Conservation (phyloP, 192 early-diverging fungal species). For the Chytriomyces confervae region DNA sequence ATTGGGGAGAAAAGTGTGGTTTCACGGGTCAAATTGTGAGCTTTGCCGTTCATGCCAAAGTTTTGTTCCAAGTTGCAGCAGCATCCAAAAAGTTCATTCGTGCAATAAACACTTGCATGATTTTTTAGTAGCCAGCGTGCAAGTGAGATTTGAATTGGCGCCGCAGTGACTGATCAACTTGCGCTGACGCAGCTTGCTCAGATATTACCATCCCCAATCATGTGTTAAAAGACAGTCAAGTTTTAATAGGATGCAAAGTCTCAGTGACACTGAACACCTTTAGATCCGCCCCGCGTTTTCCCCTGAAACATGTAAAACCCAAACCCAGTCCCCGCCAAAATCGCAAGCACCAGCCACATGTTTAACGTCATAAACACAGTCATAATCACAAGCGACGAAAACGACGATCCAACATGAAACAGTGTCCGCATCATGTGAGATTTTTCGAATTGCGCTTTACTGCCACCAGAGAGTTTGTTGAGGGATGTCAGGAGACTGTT, state of each 20-base stretch:
- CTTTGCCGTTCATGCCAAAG: no score
- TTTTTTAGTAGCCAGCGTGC: no score
- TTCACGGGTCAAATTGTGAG: no score
- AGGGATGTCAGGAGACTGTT: background rate
- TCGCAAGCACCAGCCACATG: slow-evolving; percentile 14
- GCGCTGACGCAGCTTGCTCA: no score
- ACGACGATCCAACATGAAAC: slow-evolving; percentile 21
- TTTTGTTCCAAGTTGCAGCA: no score
- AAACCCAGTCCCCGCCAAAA: slow-evolving; percentile 24
- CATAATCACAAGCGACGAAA: slow-evolving; percentile 25
- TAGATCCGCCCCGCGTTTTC: background rate
- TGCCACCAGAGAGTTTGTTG: background rate
- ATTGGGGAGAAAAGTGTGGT: no score
- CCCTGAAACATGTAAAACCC: slow-evolving; percentile 30
- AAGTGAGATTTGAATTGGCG: no score
- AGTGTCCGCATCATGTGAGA: slow-evolving; percentile 9
- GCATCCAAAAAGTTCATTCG: no score
- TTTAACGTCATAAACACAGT: slow-evolving; percentile 37
- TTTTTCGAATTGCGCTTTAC: background rate
- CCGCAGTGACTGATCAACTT: no score
- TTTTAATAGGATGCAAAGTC: background rate
- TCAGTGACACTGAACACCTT: slow-evolving; percentile 16
- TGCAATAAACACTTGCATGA: no score
- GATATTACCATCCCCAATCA: no score
- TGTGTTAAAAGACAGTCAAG: no score